Percentiles rank a stretch among this genome's conserved stretches.
phyloP scores from a whole-genome alignment of 73 alveolate species.

The Stentor coeruleus region DNA sequence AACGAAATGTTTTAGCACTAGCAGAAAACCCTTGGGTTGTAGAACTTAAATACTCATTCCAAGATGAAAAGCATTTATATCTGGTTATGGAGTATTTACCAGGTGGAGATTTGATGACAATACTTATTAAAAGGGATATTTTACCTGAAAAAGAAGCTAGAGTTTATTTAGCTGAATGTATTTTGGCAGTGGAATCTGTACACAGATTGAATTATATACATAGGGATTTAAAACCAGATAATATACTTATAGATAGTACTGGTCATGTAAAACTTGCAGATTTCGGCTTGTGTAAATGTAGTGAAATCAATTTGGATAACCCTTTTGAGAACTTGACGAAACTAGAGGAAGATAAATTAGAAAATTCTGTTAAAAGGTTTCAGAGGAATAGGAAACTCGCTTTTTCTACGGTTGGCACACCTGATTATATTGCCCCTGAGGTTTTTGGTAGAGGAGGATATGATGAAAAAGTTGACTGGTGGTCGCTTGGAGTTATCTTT shows the following conservation, averaged over 20 bases:
- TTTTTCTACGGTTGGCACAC: slow-evolving; percentile 67
- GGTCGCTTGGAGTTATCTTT: slow-evolving; percentile 54
- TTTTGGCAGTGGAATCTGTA: slow-evolving; percentile 78
- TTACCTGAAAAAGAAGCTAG: slow-evolving; percentile 84
- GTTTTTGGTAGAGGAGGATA: slow-evolving; percentile 39
- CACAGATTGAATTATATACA: slow-evolving; percentile 78
- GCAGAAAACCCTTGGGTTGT: slow-evolving; percentile 86
- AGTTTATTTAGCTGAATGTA: slow-evolving; percentile 71
- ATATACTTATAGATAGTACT: slow-evolving; percentile 75
- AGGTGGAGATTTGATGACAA: slow-evolving; percentile 56
- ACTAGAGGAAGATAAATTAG: not conserved
- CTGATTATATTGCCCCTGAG: slow-evolving; percentile 77
- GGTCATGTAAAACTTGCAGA: slow-evolving; percentile 87
- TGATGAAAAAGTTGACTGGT: slow-evolving; percentile 49
- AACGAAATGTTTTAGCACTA: slow-evolving; percentile 64
- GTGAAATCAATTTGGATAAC: not conserved
- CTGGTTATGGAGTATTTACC: slow-evolving; percentile 21
- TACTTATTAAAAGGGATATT: slow-evolving; percentile 44
- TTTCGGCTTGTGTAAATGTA: slow-evolving; percentile 77
- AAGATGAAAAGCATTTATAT: slow-evolving; percentile 46
- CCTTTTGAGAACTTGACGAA: not conserved
- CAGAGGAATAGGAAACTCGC: slow-evolving; percentile 33
- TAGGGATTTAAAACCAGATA: slow-evolving; percentile 84
- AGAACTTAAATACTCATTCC: slow-evolving; percentile 86
- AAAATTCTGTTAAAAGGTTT: slow-evolving; percentile 27